A percentile compares a stretch with the other conserved stretches of the same genome.
Conservation (phyloP, 192 early-diverging fungal genomes). For the Martensiomyces pterosporus region DNA sequence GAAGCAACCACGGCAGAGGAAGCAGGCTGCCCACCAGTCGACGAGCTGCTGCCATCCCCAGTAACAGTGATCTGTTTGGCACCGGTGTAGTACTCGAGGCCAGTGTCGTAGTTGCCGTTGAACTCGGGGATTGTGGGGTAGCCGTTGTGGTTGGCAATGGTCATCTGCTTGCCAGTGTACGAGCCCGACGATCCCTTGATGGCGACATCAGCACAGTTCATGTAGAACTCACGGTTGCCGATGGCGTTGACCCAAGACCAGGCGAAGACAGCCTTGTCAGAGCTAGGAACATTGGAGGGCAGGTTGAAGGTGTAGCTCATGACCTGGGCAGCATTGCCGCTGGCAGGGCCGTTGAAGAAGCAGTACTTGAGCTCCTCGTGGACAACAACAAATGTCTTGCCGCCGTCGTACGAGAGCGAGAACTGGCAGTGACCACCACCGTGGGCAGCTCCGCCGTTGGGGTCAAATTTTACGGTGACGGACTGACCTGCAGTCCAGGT, state of each 20-base stretch:
- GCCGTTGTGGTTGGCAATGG: slow-evolving; percentile 3
- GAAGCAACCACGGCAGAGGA: no score
- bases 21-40: no score
- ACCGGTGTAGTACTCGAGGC: slow-evolving; percentile 7
- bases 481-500: slow-evolving; percentile 2
- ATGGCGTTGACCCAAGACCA: background rate
- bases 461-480: slow-evolving; percentile 2
- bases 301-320: slow-evolving; percentile 3
- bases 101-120: background rate
- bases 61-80: slow-evolving; percentile 3
- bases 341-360: background rate
- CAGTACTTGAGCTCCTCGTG: slow-evolving; percentile 4
- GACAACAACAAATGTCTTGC: slow-evolving; percentile 33
- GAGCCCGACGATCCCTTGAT: slow-evolving; percentile 4
- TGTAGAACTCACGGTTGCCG: background rate
- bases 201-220: slow-evolving; percentile 28
- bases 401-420: slow-evolving; percentile 34
- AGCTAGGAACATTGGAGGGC: slow-evolving; percentile 30
- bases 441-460: slow-evolving; percentile 10
- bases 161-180: slow-evolving; percentile 13
- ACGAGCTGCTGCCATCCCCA: no score
- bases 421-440: slow-evolving; percentile 47
- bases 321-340: slow-evolving; percentile 16
- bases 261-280: background rate
- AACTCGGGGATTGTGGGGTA: slow-evolving; percentile 9